Percentiles rank a stretch among this genome's conserved stretches.
phyloP scores from a whole-genome alignment of 2,329 filamentous ascomycete genomes.

The Fusarium ramigenum region DNA sequence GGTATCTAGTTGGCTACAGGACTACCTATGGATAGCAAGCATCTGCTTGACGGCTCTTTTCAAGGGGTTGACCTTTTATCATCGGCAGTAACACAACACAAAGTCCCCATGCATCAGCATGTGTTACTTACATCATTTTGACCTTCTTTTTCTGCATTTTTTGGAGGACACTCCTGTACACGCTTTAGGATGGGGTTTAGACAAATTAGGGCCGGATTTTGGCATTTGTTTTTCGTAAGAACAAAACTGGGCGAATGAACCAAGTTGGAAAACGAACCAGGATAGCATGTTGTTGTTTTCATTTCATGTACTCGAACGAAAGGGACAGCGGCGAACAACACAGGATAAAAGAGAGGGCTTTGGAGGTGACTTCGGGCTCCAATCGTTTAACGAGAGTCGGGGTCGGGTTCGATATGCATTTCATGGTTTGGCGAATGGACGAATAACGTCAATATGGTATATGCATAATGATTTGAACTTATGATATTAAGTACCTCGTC shows the following conservation, averaged over 20 bases:
- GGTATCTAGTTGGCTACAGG: conserved; percentile 41
- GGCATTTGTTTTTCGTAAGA: conserved; percentile 15
- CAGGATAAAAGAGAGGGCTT: conserved; percentile 22
- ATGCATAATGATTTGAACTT: not conserved
- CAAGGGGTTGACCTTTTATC: not conserved
- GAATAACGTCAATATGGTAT: not conserved
- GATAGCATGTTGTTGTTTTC: not conserved
- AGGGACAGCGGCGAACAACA: conserved; percentile 8
- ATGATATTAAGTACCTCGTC: no score
- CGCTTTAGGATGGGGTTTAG: conserved; percentile 39
- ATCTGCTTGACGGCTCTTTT: conserved; percentile 9
- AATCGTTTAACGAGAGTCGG: not conserved
- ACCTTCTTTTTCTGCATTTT: conserved; percentile 20
- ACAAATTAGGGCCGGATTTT: conserved; percentile 21
- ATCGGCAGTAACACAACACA: not conserved
- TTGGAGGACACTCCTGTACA: conserved; percentile 30
- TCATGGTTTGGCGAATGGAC: not conserved
- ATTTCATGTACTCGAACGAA: conserved; percentile 32
- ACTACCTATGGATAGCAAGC: not conserved
- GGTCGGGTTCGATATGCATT: not conserved
- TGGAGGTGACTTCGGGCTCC: conserved; percentile 29
- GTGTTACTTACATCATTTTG: conserved; percentile 15
- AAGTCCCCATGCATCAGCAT: not conserved
- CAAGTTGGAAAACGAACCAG: conserved; percentile 4
- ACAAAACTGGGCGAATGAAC: not conserved